Evolutionary conservation across 352 stramenopile genomes (phyloP).

Genomic region (Thalassiosira livingstoniorum): DNA sequence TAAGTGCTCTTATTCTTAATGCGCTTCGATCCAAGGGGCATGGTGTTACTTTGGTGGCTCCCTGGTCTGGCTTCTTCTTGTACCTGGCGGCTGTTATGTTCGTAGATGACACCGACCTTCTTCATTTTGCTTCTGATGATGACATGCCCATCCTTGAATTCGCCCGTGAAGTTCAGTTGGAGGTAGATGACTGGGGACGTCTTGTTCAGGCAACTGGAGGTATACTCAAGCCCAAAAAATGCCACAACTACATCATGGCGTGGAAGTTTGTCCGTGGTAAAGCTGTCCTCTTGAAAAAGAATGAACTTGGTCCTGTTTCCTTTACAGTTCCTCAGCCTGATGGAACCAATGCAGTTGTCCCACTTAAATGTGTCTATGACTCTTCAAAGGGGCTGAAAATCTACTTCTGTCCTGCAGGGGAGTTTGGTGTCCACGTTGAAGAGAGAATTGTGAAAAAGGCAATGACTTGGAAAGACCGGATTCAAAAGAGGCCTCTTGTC

Average conservation of each 20-base stretch:
- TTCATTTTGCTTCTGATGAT: neutral
- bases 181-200: neutral
- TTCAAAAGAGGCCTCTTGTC: neutral
- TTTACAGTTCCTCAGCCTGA: conserved; percentile 34
- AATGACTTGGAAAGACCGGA: conserved; percentile 1
- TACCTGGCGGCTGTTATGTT: conserved; percentile 13
- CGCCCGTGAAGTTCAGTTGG: neutral
- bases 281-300: neutral
- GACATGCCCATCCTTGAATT: neutral
- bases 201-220: conserved; percentile 32
- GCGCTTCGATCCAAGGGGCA: too few species aligned
- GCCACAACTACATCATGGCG: conserved; percentile 11
- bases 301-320: conserved; percentile 2
- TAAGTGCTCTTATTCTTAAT: too few species aligned
- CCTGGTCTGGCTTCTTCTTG: too few species aligned
- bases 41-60: too few species aligned
- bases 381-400: conserved; percentile 27
- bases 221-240: conserved; percentile 30
- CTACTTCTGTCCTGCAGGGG: conserved; percentile 2
- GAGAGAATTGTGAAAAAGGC: conserved; percentile 8
- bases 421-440: neutral
- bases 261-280: conserved; percentile 31
- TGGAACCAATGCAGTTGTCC: conserved; percentile 10
- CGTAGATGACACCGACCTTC: conserved; percentile 28
- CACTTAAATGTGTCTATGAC: neutral